Evolutionary conservation across 2,329 filamentous ascomycete species (phyloP).

Genomic region (Botrytis fabae): DNA sequence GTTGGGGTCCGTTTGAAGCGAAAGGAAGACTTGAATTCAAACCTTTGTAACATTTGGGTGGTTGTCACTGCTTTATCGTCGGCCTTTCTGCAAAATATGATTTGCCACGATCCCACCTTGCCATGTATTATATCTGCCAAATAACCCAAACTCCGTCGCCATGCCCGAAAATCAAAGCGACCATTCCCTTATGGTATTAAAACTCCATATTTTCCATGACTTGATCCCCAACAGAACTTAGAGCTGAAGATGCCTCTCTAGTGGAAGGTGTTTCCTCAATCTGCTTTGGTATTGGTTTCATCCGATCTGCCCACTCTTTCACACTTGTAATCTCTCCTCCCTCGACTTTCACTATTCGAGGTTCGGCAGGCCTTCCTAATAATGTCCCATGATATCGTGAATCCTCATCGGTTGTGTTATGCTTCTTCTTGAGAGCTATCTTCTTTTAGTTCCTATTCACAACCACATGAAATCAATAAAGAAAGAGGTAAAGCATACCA

Average conservation of each 20-base stretch:
- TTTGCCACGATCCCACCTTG: constrained; percentile 20
- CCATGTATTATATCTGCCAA: constrained; percentile 29
- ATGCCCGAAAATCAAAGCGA: constrained; percentile 31
- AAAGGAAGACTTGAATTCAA: not conserved
- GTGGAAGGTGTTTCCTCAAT: constrained; percentile 29
- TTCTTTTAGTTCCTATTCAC: constrained; percentile 29
- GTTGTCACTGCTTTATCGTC: not conserved
- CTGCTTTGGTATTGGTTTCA: constrained; percentile 33
- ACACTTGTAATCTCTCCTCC: constrained; percentile 70
- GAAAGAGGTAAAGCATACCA: constrained; percentile 45
- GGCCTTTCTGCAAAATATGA: not conserved
- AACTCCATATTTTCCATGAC: constrained; percentile 40
- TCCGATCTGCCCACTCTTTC: constrained; percentile 60
- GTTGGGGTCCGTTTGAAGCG: constrained; percentile 32
- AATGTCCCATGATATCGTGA: constrained; percentile 83
- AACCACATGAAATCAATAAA: not conserved
- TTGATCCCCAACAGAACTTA: constrained; percentile 40
- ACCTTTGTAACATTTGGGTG: not conserved
- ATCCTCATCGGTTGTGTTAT: constrained; percentile 85
- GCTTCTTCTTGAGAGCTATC: constrained; percentile 82
- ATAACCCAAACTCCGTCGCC: constrained; percentile 37
- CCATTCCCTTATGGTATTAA: constrained; percentile 22
- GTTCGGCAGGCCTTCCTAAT: constrained; percentile 71
- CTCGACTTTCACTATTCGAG: constrained; percentile 72
- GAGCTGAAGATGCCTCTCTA: constrained; percentile 37